A percentile compares a stretch with the other conserved stretches of the same genome.
Conservation (phyloP, 768 basidiomycete genomes). For the Hypholoma sublateritium region DNA sequence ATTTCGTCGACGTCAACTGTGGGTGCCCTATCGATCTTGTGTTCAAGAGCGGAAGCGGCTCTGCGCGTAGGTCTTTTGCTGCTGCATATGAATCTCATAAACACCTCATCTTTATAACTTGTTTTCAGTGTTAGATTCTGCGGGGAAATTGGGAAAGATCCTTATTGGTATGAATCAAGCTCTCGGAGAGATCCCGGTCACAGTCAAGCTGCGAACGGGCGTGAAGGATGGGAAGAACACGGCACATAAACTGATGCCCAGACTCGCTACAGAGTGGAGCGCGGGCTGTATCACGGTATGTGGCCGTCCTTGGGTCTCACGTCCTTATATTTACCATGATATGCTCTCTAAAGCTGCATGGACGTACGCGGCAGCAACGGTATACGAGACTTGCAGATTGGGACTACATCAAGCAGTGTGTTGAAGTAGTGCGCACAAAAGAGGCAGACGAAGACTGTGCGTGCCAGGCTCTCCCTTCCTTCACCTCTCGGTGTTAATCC, state of each 20-base stretch:
- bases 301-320: neutral
- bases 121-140: slow-evolving; percentile 73
- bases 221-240: slow-evolving; percentile 86
- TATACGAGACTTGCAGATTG: slow-evolving; percentile 94
- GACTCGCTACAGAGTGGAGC: slow-evolving; percentile 55
- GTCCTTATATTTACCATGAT: neutral
- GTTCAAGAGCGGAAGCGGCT: slow-evolving; percentile 88
- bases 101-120: neutral
- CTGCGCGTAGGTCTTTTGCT: slow-evolving; percentile 62
- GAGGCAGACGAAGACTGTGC: slow-evolving; percentile 73
- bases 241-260: slow-evolving; percentile 90
- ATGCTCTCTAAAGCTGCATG: slow-evolving; percentile 73
- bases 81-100: neutral
- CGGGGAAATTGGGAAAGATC: slow-evolving; percentile 82
- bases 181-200: slow-evolving; percentile 88
- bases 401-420: slow-evolving; percentile 89
- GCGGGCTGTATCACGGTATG: slow-evolving; percentile 45
- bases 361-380: slow-evolving; percentile 91
- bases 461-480: slow-evolving; percentile 23
- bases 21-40: slow-evolving; percentile 98
- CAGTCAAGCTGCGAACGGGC: slow-evolving; percentile 89
- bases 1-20: slow-evolving; percentile 95
- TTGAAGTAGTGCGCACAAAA: slow-evolving; percentile 68
- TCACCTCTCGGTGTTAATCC: neutral
- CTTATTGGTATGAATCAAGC: slow-evolving; percentile 89